phyloP scores from a whole-genome alignment of 1,284 basidiomycete genomes.

The Boletellus sp. region DNA sequence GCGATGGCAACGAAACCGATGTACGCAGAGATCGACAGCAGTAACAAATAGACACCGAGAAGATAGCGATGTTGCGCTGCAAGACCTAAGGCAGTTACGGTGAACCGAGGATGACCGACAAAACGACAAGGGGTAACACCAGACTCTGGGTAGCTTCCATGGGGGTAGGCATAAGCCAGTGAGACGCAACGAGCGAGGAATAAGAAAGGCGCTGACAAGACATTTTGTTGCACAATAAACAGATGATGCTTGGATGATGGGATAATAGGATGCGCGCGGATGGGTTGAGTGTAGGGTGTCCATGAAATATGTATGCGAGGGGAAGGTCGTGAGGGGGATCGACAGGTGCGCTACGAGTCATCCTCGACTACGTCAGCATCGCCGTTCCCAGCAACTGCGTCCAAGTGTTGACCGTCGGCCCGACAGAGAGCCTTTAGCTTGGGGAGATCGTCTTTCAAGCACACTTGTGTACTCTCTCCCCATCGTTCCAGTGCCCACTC shows the following conservation, averaged over 20 bases:
- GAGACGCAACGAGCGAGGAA: constrained; percentile 21
- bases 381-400: constrained; percentile 18
- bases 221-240: constrained; percentile 34
- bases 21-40: constrained; percentile 26
- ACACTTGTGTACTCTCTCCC: constrained; percentile 52
- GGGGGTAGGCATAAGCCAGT: constrained; percentile 13
- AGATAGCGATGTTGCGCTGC: constrained; percentile 17
- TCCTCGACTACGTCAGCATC: constrained; percentile 16
- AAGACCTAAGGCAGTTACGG: background rate
- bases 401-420: constrained; percentile 33
- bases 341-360: constrained; percentile 19
- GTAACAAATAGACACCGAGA: constrained; percentile 16
- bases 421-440: constrained; percentile 51
- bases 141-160: constrained; percentile 4
- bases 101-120: constrained; percentile 10
- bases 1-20: constrained; percentile 14
- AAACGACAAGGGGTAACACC: constrained; percentile 15
- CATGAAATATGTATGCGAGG: constrained; percentile 23
- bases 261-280: constrained; percentile 24
- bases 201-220: constrained; percentile 19
- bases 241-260: constrained; percentile 24
- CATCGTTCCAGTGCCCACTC: constrained; percentile 64
- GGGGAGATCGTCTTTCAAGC: constrained; percentile 49
- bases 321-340: background rate
- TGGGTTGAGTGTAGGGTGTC: constrained; percentile 29